A percentile compares a stretch with the other conserved stretches of the same genome.
phyloP scores from a whole-genome alignment of 2,329 filamentous ascomycete genomes.

The Aaosphaeria pasadenensis region DNA sequence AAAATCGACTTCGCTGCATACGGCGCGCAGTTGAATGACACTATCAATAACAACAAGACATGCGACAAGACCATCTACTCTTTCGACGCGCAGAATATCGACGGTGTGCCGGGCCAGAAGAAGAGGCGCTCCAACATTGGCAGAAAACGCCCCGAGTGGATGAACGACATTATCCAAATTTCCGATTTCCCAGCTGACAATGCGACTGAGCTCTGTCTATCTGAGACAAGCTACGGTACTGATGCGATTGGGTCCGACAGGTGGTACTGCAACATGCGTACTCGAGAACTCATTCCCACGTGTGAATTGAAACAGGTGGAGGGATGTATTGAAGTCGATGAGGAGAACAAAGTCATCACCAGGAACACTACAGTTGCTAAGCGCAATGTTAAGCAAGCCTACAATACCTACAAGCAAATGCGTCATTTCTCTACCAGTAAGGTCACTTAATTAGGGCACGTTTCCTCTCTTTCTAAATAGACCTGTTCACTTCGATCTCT shows the following conservation, averaged over 20 bases:
- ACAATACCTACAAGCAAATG: too few relatives aligned
- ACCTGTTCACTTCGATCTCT: too few relatives aligned
- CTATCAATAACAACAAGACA: not conserved
- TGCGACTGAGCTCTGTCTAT: not conserved
- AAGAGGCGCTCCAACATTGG: too few relatives aligned
- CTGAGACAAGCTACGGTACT: not conserved
- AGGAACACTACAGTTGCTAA: not conserved
- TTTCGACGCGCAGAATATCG: slow-evolving; percentile 1
- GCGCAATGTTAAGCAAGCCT: not conserved
- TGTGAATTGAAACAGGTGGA: not conserved
- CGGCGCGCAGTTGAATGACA: slow-evolving; percentile 4
- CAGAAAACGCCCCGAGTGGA: not conserved
- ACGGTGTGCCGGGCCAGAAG: not conserved
- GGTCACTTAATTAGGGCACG: too few relatives aligned
- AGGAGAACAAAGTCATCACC: not conserved
- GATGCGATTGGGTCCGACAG: not conserved
- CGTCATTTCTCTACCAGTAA: too few relatives aligned
- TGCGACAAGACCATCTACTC: slow-evolving; percentile 4
- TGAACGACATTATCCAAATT: not conserved
- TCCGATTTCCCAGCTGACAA: not conserved
- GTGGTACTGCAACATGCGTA: not conserved
- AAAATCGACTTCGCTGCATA: slow-evolving; percentile 7
- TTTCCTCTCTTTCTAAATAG: too few relatives aligned
- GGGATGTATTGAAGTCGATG: not conserved
- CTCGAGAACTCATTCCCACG: not conserved